Conservation (phyloP, 2,329 filamentous ascomycete genomes). For the Emericellopsis atlantica region DNA sequence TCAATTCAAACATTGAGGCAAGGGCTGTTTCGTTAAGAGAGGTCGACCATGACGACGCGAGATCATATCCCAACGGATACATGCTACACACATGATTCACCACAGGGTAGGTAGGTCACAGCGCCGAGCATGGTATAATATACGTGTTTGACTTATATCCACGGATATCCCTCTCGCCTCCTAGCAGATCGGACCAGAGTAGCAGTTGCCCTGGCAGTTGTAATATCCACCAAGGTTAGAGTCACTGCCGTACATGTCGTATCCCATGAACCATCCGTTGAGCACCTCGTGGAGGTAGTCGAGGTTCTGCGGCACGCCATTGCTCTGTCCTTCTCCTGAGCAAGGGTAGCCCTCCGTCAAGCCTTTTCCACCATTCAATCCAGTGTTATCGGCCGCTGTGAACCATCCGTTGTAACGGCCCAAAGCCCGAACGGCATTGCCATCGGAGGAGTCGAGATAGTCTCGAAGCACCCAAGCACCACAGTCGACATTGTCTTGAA, state of each 20-base stretch:
- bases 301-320: slow-evolving; percentile 19
- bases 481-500: too few relatives aligned
- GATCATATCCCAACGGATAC: too few relatives aligned
- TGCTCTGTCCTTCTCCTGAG: slow-evolving; percentile 9
- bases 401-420: too few relatives aligned
- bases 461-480: too few relatives aligned
- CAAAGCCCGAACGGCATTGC: too few relatives aligned
- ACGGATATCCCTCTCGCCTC: not conserved
- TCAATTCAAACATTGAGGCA: too few relatives aligned
- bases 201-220: slow-evolving; percentile 5
- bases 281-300: slow-evolving; percentile 21
- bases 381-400: too few relatives aligned
- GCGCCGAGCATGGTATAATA: not conserved
- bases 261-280: slow-evolving; percentile 21
- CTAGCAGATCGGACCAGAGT: not conserved
- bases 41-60: too few relatives aligned
- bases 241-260: slow-evolving; percentile 17
- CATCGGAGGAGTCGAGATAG: too few relatives aligned
- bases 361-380: too few relatives aligned
- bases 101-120: not conserved
- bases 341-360: slow-evolving; percentile 11
- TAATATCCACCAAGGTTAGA: slow-evolving; percentile 6
- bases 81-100: too few relatives aligned
- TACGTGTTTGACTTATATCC: not conserved
- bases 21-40: too few relatives aligned